A percentile compares a stretch with the other conserved stretches of the same genome.
phyloP scores from a whole-genome alignment of 1,139 yeast genomes.

The Suhomyces bribrorum region DNA sequence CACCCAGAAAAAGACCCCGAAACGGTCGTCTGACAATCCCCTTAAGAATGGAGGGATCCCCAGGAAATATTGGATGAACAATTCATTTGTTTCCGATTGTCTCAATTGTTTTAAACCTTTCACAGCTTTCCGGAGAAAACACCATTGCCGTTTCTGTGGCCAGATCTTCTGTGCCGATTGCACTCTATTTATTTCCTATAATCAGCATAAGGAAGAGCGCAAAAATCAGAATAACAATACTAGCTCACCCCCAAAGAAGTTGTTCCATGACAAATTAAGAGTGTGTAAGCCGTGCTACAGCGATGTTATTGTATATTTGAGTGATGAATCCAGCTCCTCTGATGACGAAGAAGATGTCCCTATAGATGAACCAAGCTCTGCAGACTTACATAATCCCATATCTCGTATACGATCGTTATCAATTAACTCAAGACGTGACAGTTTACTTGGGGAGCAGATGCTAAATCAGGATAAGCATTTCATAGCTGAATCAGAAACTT shows the following conservation, averaged over 20 bases:
- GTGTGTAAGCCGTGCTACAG: conserved; percentile 79
- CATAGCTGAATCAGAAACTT: conserved; percentile 14
- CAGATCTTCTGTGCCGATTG: conserved; percentile 93
- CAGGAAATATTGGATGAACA: conserved; percentile 88
- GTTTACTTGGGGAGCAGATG: conserved; percentile 17
- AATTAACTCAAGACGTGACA: conserved; percentile 26
- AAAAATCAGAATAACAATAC: conserved; percentile 9
- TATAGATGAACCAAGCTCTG: conserved; percentile 10
- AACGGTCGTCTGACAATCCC: conserved; percentile 46
- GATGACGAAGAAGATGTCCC: conserved; percentile 20
- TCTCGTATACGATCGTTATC: conserved; percentile 36
- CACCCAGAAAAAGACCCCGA: conserved; percentile 31
- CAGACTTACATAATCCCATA: conserved; percentile 33
- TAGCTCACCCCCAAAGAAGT: conserved; percentile 16
- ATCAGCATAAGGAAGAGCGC: conserved; percentile 56
- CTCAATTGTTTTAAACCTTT: conserved; percentile 74
- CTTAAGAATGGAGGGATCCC: conserved; percentile 55
- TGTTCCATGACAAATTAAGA: conserved; percentile 66
- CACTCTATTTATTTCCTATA: conserved; percentile 75
- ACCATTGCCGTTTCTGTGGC: conserved; percentile 94
- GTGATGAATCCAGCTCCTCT: conserved; percentile 54
- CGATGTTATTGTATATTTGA: conserved; percentile 63
- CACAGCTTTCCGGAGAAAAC: conserved; percentile 81
- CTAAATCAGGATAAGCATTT: neutral
- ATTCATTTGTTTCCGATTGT: conserved; percentile 81